A percentile compares a stretch with the other conserved stretches of the same genome.
Evolutionary conservation across 345 rosid species (phyloP).

Genomic region (Aegle marmelos): DNA sequence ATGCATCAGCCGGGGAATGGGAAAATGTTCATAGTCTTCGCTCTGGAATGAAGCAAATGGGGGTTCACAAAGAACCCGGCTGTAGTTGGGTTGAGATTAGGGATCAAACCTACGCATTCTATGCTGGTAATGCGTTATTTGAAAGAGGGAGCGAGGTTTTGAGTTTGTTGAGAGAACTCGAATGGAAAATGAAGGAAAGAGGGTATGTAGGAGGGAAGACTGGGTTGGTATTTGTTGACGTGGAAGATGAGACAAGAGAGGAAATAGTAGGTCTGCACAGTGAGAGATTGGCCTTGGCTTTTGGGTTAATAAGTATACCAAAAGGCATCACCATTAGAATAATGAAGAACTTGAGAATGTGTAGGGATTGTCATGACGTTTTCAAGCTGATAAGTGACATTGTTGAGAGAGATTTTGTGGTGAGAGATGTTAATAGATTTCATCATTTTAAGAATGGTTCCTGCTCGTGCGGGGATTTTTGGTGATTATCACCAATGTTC

Average conservation of each 20-base stretch:
- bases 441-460: conserved; percentile 59
- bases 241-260: conserved; percentile 64
- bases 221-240: conserved; percentile 51
- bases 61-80: conserved; percentile 66
- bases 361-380: conserved; percentile 66
- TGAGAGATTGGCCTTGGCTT: conserved; percentile 69
- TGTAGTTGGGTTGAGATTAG: conserved; percentile 78
- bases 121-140: conserved; percentile 50
- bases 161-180: conserved; percentile 47
- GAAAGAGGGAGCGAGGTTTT: conserved; percentile 40
- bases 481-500: conserved; percentile 33
- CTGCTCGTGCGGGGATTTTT: conserved; percentile 63
- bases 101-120: conserved; percentile 43
- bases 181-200: conserved; percentile 54
- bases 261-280: conserved; percentile 61
- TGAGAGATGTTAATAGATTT: conserved; percentile 74
- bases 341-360: conserved; percentile 77
- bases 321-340: conserved; percentile 44
- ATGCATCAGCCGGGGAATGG: conserved; percentile 65
- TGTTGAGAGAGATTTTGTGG: conserved; percentile 54
- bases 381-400: conserved; percentile 66
- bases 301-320: conserved; percentile 47
- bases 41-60: conserved; percentile 55
- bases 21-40: conserved; percentile 48
- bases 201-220: conserved; percentile 42